Evolutionary conservation across 140 eudicot genomes (phyloP), one percentile per base, ranked within the genome.

Genomic region (Cichorium intybus): DNA sequence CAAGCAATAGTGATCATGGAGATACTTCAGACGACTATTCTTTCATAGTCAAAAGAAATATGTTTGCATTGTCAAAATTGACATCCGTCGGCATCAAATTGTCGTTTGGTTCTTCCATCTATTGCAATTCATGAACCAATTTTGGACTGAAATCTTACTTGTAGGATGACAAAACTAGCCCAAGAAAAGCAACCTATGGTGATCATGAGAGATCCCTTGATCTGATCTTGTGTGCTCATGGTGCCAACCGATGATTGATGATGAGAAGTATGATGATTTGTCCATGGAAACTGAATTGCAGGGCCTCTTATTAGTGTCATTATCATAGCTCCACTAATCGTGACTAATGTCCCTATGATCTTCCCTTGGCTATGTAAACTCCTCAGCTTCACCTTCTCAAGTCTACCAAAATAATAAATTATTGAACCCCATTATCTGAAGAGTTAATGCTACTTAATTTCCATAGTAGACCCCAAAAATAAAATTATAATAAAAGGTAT

Each of bases 271-370:
- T 47, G 29, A 24, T 53, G 28, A 71, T 51, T 58, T 26, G 77
- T 71, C 96, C 92, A 87, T 23, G 93, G 96, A 48, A 79, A 72
- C 16, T 41, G 71, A 55, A 79, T 35, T 0, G 55, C 8, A 61
- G 74, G 79, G 52, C 89, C 90, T 71, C 16, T 64, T 10, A 77
- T 35, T 10, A 86, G 67, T 15, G 95, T 86, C 87, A 86, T 80
- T 7, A 80, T 67, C 95, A 86, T 80, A 15, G 95, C 95, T 50
- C 95, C 95, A 7, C 80, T 85, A 24, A 86, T 41, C 9, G 95
- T 86, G 50, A 80, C 79, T 16, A 86, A n/a, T 22, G 90, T 86
- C 31, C 95, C 95, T 37, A 68, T 17, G 7, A 86, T 71, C 77
- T 86, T 86, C 6, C 68, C 90, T 41, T 74, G 82, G 79, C 95